A percentile compares a stretch with the other conserved stretches of the same genome.
Conservation (phyloP, 495 filamentous ascomycete genomes). For the Oidiodendron maius region DNA sequence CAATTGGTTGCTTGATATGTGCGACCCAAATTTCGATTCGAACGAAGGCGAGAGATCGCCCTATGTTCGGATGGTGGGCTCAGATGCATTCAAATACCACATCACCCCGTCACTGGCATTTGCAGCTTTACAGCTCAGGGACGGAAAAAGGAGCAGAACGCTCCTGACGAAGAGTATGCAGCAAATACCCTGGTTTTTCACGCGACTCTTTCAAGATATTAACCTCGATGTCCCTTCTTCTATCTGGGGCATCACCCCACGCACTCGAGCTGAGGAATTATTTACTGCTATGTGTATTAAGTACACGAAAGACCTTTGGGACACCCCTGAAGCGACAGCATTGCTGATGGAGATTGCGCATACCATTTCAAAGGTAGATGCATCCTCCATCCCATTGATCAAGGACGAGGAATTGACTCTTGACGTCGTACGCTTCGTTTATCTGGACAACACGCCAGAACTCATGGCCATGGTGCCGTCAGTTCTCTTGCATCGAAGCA, state of each 20-base stretch:
- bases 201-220: conserved; percentile 68
- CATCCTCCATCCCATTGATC: conserved; percentile 30
- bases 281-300: conserved; percentile 73
- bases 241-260: conserved; percentile 75
- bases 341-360: conserved; percentile 67
- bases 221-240: conserved; percentile 65
- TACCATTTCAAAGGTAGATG: conserved; percentile 39
- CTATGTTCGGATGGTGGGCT: conserved; percentile 29
- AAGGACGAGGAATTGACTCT: conserved; percentile 47
- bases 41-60: background rate
- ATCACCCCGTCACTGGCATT: conserved; percentile 67
- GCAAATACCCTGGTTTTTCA: conserved; percentile 74
- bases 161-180: conserved; percentile 60
- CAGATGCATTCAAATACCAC: conserved; percentile 50
- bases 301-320: conserved; percentile 85
- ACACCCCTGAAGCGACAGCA: conserved; percentile 63
- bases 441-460: conserved; percentile 64
- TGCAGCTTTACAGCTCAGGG: conserved; percentile 64
- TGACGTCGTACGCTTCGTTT: conserved; percentile 70
- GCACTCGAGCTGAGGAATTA: conserved; percentile 62
- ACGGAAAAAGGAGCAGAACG: conserved; percentile 55
- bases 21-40: conserved; percentile 24
- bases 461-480: conserved; percentile 57
- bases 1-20: conserved; percentile 67
- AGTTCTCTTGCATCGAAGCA: conserved; percentile 36